Evolutionary conservation across 2,329 filamentous ascomycete genomes (phyloP), one percentile per base, ranked within the genome.

Genomic region (Alternaria incomplexa): DNA sequence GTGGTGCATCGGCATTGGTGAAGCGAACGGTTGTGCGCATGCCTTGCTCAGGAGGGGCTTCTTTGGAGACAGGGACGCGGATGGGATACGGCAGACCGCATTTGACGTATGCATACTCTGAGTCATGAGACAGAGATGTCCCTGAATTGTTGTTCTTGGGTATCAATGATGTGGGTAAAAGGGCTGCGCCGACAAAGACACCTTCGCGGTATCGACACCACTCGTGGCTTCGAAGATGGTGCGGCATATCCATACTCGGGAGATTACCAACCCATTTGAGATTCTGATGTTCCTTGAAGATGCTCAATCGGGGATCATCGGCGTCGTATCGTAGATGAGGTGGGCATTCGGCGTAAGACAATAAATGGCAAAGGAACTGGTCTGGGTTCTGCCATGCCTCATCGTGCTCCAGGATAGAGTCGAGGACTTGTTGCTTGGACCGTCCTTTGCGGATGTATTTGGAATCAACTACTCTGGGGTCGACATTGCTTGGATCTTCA

Each of bases 321-420:
- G 60, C 60, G 55, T 71, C 67, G 15, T 64, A 67, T 9, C 72
- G 63, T 80, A 97, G 89, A 79, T 96, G 91, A 1, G 93, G 92
- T 28, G 93, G 93, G 5, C 91, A 91, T 79, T 97, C 93, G 63
- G 96, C 87, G 80, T 93, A 97, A 63, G 88, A 90, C 8, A 97
- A 84, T 7, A 96, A 82, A 74, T 96, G 93, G 54, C 88, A 86
- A 22, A 97, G 85, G 80, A 95, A 96, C 81, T 94, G 90, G 62
- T 89, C 89, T 1, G 92, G 92, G 73, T 96, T 90, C 13, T 88
- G 84, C 74, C 89, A 91, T 65, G 86, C 85, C 64, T 82, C 80
- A 52, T 84, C 81, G 56, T 81, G 74, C 50, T 82, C 78, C 1
- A 76, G 64, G n/a, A 78, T 73, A n/a, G 63, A 67, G 30, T 73